Percentiles rank a stretch among this genome's conserved stretches.
Evolutionary conservation across 768 basidiomycete genomes (phyloP).

Genomic region (Porpolomopsis calyptriformis): DNA sequence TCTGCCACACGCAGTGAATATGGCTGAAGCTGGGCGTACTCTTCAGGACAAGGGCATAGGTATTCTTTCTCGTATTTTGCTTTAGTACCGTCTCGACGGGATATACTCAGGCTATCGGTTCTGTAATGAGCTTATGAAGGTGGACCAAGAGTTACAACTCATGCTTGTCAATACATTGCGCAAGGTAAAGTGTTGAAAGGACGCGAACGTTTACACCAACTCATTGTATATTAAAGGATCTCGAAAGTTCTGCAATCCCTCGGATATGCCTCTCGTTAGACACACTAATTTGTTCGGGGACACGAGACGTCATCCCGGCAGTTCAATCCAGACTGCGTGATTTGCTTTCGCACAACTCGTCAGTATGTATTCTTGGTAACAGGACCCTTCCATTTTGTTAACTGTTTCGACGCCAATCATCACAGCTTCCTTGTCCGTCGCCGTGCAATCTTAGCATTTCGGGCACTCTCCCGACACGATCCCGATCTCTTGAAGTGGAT

Average conservation of each 20-base stretch:
- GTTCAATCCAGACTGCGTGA: conserved; percentile 55
- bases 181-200: conserved; percentile 39
- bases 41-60: conserved; percentile 62
- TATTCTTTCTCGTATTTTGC: conserved; percentile 14
- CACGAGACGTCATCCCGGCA: conserved; percentile 65
- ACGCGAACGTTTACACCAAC: background rate
- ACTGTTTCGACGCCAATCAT: conserved; percentile 11
- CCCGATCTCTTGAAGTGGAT: conserved; percentile 36
- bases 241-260: conserved; percentile 46
- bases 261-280: conserved; percentile 67
- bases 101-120: conserved; percentile 60
- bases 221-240: conserved; percentile 38
- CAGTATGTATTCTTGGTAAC: conserved; percentile 32
- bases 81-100: background rate
- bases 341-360: conserved; percentile 67
- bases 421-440: conserved; percentile 48
- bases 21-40: conserved; percentile 59
- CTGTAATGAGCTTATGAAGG: conserved; percentile 62
- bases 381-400: background rate
- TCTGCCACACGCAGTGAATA: conserved; percentile 61
- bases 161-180: conserved; percentile 83
- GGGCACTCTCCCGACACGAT: conserved; percentile 38
- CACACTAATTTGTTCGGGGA: conserved; percentile 49
- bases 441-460: conserved; percentile 50
- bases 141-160: conserved; percentile 57